A percentile compares a stretch with the other conserved stretches of the same genome.
Evolutionary conservation across 2,329 filamentous ascomycete genomes (phyloP).

Genomic region (Alternaria rosae): DNA sequence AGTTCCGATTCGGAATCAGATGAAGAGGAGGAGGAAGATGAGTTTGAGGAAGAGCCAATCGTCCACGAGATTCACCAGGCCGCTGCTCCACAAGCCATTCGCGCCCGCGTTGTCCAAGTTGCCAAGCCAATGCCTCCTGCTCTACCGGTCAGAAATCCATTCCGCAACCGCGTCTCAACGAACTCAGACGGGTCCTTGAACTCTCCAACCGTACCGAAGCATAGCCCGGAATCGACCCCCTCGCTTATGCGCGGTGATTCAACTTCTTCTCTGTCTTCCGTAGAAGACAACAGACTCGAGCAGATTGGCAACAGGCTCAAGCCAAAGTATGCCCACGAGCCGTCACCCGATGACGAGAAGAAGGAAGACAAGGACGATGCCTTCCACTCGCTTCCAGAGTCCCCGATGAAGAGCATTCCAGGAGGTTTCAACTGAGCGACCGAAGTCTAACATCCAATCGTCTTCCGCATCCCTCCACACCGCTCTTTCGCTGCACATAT

Average conservation of each 20-base stretch:
- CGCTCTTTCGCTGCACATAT: background rate
- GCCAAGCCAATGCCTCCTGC: conserved; percentile 80
- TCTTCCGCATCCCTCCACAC: background rate
- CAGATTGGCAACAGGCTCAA: conserved; percentile 36
- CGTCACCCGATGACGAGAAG: conserved; percentile 23
- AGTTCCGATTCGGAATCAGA: conserved; percentile 36
- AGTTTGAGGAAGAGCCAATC: conserved; percentile 67
- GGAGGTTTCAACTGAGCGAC: conserved; percentile 37
- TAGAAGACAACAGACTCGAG: conserved; percentile 41
- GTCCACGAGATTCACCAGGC: conserved; percentile 73
- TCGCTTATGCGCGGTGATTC: conserved; percentile 47
- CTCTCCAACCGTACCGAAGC: conserved; percentile 33
- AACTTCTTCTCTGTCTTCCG: conserved; percentile 42
- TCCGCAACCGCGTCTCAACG: conserved; percentile 54
- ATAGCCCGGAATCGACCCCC: conserved; percentile 44
- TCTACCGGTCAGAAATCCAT: conserved; percentile 78
- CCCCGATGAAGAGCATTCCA: conserved; percentile 42
- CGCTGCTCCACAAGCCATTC: conserved; percentile 71
- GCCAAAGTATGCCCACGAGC: conserved; percentile 31
- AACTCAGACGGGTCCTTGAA: conserved; percentile 39
- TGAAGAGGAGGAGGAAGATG: conserved; percentile 56
- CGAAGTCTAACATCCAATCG: background rate
- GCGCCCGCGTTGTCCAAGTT: conserved; percentile 84
- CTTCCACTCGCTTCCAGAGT: conserved; percentile 53
- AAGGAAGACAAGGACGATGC: conserved; percentile 46